Conservation (phyloP, 441 rosid species). For the Flueggea neowawraea region DNA sequence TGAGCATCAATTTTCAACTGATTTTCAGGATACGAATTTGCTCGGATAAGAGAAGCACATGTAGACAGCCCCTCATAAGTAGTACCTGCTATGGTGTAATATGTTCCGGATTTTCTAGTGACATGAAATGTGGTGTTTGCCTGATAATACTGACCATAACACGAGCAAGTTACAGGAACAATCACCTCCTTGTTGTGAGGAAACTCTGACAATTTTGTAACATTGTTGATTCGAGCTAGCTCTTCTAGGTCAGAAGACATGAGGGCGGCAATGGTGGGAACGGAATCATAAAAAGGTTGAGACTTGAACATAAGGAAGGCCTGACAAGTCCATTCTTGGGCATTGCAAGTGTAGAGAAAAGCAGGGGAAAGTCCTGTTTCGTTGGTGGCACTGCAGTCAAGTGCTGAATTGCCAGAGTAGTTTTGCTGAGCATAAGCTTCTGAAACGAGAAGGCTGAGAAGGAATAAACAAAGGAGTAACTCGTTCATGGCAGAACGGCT, state of each 20-base stretch:
- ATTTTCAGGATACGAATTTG: slow-evolving; percentile 12
- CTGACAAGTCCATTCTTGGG: slow-evolving; percentile 20
- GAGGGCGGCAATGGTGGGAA: slow-evolving; percentile 33
- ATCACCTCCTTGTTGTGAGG: slow-evolving; percentile 35
- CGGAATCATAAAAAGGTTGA: slow-evolving; percentile 29
- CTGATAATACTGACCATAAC: slow-evolving; percentile 35
- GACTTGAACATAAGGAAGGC: slow-evolving; percentile 49
- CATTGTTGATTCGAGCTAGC: slow-evolving; percentile 33
- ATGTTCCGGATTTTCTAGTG: slow-evolving; percentile 7
- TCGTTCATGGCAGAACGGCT: slow-evolving; percentile 11
- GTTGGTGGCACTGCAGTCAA: slow-evolving; percentile 16
- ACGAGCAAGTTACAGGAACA: slow-evolving; percentile 41
- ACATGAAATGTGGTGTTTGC: slow-evolving; percentile 30
- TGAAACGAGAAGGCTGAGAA: slow-evolving; percentile 5
- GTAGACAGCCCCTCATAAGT: slow-evolving; percentile 40
- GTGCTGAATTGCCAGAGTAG: slow-evolving; percentile 23
- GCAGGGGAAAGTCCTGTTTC: slow-evolving; percentile 25
- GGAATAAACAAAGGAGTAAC: slow-evolving; percentile 10
- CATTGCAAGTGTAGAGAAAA: slow-evolving; percentile 40
- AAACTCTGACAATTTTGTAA: slow-evolving; percentile 26
- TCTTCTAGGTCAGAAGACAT: slow-evolving; percentile 28
- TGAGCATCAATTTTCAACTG: slow-evolving; percentile 13
- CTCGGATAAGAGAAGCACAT: slow-evolving; percentile 28
- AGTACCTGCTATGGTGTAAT: slow-evolving; percentile 22
- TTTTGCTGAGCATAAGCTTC: slow-evolving; percentile 21